These are phyloP conservation scores for Vitellaria paradoxa DNA, from an alignment of 179 eudicot genomes.

Conservation along the genomic window DNA sequence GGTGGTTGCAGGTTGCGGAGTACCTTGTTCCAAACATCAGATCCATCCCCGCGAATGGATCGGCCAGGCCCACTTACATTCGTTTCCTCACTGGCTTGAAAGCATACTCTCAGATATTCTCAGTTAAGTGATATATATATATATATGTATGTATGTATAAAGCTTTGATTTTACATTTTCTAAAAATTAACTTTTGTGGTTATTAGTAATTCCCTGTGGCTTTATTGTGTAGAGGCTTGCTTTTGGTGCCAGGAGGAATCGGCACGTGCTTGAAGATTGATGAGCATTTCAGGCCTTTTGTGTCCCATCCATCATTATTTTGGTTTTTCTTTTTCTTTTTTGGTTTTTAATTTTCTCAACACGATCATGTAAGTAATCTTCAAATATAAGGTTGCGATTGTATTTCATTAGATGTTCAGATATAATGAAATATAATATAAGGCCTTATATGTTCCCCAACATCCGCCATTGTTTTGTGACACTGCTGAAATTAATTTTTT, in stretches of 20 bases:
- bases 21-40: conserved; percentile 86
- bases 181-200: background rate
- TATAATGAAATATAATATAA: too few relatives aligned
- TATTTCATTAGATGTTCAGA: too few relatives aligned
- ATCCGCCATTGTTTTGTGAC: too few relatives aligned
- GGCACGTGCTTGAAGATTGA: conserved; percentile 74
- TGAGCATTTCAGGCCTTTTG: background rate
- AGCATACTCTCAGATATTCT: conserved; percentile 94
- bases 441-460: too few relatives aligned
- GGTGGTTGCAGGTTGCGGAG: conserved; percentile 70
- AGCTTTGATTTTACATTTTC: background rate
- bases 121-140: conserved; percentile 59
- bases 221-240: conserved; percentile 60
- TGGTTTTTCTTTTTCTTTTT: too few relatives aligned
- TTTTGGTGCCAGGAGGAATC: conserved; percentile 91
- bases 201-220: conserved; percentile 10
- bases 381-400: too few relatives aligned
- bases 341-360: too few relatives aligned
- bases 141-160: too few relatives aligned
- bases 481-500: too few relatives aligned
- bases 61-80: conserved; percentile 77
- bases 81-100: conserved; percentile 92
- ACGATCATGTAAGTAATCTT: too few relatives aligned
- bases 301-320: too few relatives aligned
- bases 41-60: conserved; percentile 66